phyloP scores from a whole-genome alignment of 768 basidiomycete species.

The Trametes elegans region DNA sequence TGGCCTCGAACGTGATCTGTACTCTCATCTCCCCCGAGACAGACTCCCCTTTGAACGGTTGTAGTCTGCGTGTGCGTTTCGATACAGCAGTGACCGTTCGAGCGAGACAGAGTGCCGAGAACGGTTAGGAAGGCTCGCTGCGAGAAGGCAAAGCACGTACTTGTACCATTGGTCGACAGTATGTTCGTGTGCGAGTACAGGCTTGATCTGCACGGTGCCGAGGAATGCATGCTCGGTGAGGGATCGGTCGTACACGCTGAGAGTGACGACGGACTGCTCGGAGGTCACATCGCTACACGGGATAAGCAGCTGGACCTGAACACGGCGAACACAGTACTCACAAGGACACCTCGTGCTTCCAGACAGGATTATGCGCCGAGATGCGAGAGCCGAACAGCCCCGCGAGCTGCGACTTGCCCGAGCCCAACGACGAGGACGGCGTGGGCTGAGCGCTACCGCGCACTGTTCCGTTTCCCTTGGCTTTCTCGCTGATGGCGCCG shows the following conservation, averaged over 20 bases:
- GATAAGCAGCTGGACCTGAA: not conserved
- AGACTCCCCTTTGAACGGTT: constrained; percentile 72
- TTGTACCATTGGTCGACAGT: constrained; percentile 97
- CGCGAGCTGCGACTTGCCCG: constrained; percentile 21
- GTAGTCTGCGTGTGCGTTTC: constrained; percentile 50
- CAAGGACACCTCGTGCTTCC: constrained; percentile 99
- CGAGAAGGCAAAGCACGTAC: constrained; percentile 56
- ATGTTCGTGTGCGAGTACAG: constrained; percentile 86
- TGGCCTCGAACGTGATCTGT: constrained; percentile 91
- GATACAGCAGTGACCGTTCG: no score
- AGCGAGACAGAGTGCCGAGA: no score
- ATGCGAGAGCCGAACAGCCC: constrained; percentile 58
- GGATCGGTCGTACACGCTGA: constrained; percentile 91
- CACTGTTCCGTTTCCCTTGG: constrained; percentile 19
- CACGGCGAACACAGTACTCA: constrained; percentile 43
- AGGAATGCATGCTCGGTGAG: constrained; percentile 84
- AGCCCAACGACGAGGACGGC: constrained; percentile 29
- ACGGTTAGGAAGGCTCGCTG: no score
- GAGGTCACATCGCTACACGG: constrained; percentile 86
- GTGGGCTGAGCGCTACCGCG: constrained; percentile 22
- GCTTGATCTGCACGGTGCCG: constrained; percentile 89
- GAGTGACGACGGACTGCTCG: constrained; percentile 74
- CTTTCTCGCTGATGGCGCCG: constrained; percentile 56
- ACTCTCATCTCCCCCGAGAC: constrained; percentile 93
- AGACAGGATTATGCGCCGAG: constrained; percentile 87